Percentiles rank a stretch among this genome's conserved stretches.
phyloP scores from a whole-genome alignment of 75 land plant species.

The Sequoia sempervirens region DNA sequence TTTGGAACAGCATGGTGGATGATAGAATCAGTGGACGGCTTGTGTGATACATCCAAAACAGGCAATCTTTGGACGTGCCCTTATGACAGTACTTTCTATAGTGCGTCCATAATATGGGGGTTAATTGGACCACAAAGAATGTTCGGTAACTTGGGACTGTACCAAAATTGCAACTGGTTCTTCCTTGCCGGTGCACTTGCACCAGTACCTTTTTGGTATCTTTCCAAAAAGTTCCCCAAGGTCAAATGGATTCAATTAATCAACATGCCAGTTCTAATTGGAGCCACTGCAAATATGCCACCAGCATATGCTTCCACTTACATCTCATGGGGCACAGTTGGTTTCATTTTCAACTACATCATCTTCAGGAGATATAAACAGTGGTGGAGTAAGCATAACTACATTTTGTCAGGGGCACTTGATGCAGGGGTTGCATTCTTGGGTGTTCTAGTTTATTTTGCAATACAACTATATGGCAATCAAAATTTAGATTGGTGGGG shows the following conservation, averaged over 20 bases:
- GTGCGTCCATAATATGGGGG: constrained; percentile 52
- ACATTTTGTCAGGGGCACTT: constrained; percentile 57
- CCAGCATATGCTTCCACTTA: constrained; percentile 54
- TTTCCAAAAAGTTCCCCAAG: constrained; percentile 29
- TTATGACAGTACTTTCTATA: constrained; percentile 26
- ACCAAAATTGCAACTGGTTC: constrained; percentile 39
- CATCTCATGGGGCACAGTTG: constrained; percentile 40
- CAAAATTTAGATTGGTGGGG: constrained; percentile 25
- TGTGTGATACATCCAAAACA: constrained; percentile 24
- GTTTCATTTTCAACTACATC: constrained; percentile 46
- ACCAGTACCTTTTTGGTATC: constrained; percentile 44
- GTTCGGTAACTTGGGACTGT: constrained; percentile 47
- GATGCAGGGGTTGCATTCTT: constrained; percentile 78
- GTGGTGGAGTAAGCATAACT: constrained; percentile 70
- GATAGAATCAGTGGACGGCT: constrained; percentile 23
- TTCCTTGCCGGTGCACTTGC: constrained; percentile 50
- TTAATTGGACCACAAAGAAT: constrained; percentile 47
- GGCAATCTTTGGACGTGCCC: constrained; percentile 61
- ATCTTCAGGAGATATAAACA: constrained; percentile 34
- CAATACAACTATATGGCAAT: constrained; percentile 13
- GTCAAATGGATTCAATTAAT: constrained; percentile 41
- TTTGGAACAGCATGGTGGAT: constrained; percentile 66
- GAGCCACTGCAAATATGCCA: constrained; percentile 46
- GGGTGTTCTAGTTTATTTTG: constrained; percentile 38
- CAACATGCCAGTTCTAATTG: constrained; percentile 50